Percentiles rank a stretch among this genome's conserved stretches.
phyloP scores from a whole-genome alignment of 306 rosid genomes.

The Trichosanthes cucumerina region DNA sequence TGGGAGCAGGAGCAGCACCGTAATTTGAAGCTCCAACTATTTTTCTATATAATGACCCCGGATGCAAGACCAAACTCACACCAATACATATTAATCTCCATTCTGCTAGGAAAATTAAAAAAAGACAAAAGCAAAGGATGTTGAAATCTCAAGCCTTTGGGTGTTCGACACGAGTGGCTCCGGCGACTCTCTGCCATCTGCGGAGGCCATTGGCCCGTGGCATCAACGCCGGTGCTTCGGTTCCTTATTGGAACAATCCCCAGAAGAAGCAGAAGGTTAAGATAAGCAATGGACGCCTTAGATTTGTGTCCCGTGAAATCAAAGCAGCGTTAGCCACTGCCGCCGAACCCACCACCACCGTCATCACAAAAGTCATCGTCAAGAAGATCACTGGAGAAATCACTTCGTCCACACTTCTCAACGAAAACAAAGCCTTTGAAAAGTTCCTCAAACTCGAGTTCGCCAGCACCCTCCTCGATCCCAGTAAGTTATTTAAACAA shows the following conservation, averaged over 20 bases:
- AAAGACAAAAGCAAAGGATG: not conserved
- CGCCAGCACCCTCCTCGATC: not conserved
- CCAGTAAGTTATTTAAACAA: not conserved
- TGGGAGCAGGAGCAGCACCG: no score
- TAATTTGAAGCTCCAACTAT: not conserved
- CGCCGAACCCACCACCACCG: not conserved
- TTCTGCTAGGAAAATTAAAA: no score
- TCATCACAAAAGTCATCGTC: not conserved
- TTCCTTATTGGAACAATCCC: not conserved
- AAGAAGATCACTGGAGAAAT: not conserved
- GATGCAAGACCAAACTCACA: not conserved
- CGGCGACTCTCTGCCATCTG: not conserved
- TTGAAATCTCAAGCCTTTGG: not conserved
- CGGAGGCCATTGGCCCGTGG: not conserved
- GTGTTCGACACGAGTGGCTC: not conserved
- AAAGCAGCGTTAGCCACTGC: not conserved
- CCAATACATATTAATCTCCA: not conserved
- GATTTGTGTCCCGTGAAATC: not conserved
- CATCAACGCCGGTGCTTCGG: not conserved
- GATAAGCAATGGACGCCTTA: not conserved
- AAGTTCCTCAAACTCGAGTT: not conserved
- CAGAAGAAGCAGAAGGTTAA: not conserved
- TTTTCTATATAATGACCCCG: not conserved
- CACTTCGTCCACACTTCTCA: not conserved
- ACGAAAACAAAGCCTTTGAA: no score